Evolutionary conservation across 495 filamentous ascomycete genomes (phyloP), one percentile per base, ranked within the genome.

Genomic region (Cercophora scortea): DNA sequence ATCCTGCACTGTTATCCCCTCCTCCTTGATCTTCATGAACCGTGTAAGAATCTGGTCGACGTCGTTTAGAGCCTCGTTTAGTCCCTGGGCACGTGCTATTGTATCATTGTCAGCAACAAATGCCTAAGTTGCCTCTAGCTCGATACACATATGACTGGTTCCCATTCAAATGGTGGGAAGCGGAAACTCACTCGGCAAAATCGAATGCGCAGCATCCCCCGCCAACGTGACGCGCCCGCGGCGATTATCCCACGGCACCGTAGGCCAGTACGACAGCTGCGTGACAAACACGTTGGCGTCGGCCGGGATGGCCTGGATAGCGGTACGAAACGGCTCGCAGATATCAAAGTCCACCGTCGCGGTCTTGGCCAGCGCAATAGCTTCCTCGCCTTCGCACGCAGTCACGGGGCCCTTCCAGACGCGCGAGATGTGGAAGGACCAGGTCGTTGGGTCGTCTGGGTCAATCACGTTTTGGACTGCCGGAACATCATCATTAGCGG

Each of bases 131-230:
- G 25, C 25, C 25, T 25, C 25, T 25, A 25, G 5, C n/a, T n/a
- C n/a, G n/a, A n/a, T n/a, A n/a, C n/a, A n/a, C n/a, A n/a, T n/a
- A n/a, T n/a, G n/a, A n/a, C n/a, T n/a, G n/a, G n/a, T n/a, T n/a
- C n/a, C n/a, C n/a, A n/a, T n/a, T n/a, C n/a, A n/a, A n/a, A n/a
- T n/a, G n/a, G n/a, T n/a, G n/a, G n/a, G n/a, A n/a, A 18, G 13
- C 42, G 11, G n/a, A 15, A 15, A 47, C 51, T 19, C 36, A 53
- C 51, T 53, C 15, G 51, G 51, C 0, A 76, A 70, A 79, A 82
- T 81, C 0, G 76, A 71, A 63, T 84, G 80, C 3, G 77, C 78
- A 0, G 79, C 79, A 63, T 84, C 80, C 0, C 80, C 79, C 0
- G 69, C 74, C 38, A 81, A 48, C 11, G 77, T 80, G 2, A 79